A percentile compares a stretch with the other conserved stretches of the same genome.
Evolutionary conservation across 768 basidiomycete species (phyloP).

Genomic region (Suillus subluteus): DNA sequence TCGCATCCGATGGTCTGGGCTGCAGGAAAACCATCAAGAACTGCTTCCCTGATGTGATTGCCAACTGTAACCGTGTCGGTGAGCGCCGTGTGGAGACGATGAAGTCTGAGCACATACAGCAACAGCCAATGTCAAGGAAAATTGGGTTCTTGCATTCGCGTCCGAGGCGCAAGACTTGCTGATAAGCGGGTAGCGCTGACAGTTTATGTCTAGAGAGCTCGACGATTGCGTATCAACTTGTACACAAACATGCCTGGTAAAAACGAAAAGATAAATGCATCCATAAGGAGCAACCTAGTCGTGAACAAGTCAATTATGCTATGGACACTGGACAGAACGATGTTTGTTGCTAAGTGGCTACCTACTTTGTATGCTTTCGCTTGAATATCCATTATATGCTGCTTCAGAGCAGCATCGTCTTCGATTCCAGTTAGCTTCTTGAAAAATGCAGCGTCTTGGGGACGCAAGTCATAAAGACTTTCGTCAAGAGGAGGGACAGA

Average conservation of each 20-base stretch:
- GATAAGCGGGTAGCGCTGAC: slow-evolving; percentile 11
- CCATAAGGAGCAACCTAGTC: slow-evolving; percentile 17
- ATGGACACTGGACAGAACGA: background rate
- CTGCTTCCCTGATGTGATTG: slow-evolving; percentile 38
- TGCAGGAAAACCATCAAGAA: slow-evolving; percentile 41
- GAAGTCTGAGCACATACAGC: slow-evolving; percentile 30
- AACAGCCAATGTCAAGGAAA: slow-evolving; percentile 45
- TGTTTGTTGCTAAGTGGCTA: background rate
- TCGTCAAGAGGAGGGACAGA: slow-evolving; percentile 2
- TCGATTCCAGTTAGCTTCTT: slow-evolving; percentile 28
- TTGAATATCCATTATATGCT: slow-evolving; percentile 15
- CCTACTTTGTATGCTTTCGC: slow-evolving; percentile 26
- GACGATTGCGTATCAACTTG: background rate
- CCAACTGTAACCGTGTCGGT: slow-evolving; percentile 32
- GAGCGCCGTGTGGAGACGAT: background rate
- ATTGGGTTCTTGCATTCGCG: slow-evolving; percentile 35
- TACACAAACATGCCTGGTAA: background rate
- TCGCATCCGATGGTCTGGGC: slow-evolving; percentile 39
- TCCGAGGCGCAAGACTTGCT: slow-evolving; percentile 33
- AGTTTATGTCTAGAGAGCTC: background rate
- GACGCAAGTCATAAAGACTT: slow-evolving; percentile 7
- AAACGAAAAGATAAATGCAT: background rate
- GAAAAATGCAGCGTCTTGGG: slow-evolving; percentile 20
- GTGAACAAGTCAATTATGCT: background rate
- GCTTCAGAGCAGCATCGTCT: slow-evolving; percentile 18